These are phyloP conservation scores for Eucalyptus pumila DNA, from an alignment of 345 rosid species.

Conservation along the genomic window DNA sequence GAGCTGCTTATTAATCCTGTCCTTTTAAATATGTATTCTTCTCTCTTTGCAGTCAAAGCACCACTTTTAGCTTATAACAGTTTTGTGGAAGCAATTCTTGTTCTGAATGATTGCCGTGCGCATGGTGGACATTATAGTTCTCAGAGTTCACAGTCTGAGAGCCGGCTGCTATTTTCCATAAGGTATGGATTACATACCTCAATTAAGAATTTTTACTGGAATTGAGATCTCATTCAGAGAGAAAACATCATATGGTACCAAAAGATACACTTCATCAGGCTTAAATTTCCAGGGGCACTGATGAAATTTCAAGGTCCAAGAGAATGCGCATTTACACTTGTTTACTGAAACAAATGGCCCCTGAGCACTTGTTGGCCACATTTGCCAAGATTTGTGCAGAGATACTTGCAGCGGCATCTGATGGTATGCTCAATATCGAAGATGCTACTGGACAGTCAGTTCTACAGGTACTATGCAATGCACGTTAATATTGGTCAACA, in stretches of 20 bases:
- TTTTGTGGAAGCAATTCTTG: conserved; percentile 86
- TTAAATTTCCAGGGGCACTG: conserved; percentile 53
- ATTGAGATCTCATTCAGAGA: background rate
- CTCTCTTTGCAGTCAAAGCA: conserved; percentile 53
- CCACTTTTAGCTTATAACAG: conserved; percentile 97
- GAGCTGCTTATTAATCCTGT: background rate
- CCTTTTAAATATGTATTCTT: background rate
- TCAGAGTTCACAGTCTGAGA: conserved; percentile 40
- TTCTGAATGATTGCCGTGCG: conserved; percentile 63
- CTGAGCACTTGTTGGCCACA: conserved; percentile 87
- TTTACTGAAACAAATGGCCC: conserved; percentile 90
- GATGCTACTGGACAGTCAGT: conserved; percentile 75
- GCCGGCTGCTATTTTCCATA: conserved; percentile 37
- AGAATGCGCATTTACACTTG: conserved; percentile 79
- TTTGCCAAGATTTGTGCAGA: conserved; percentile 93
- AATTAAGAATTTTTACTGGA: background rate
- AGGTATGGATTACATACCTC: conserved; percentile 17
- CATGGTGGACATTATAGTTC: conserved; percentile 46
- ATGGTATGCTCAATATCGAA: conserved; percentile 70
- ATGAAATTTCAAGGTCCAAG: conserved; percentile 63
- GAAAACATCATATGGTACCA: background rate
- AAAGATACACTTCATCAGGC: background rate
- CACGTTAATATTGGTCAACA: background rate
- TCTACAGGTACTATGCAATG: conserved; percentile 47
- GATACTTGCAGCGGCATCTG: conserved; percentile 86